Percentiles rank a stretch among this genome's conserved stretches.
phyloP scores from a whole-genome alignment of 768 basidiomycete genomes.

The Chalciporus piperatus region DNA sequence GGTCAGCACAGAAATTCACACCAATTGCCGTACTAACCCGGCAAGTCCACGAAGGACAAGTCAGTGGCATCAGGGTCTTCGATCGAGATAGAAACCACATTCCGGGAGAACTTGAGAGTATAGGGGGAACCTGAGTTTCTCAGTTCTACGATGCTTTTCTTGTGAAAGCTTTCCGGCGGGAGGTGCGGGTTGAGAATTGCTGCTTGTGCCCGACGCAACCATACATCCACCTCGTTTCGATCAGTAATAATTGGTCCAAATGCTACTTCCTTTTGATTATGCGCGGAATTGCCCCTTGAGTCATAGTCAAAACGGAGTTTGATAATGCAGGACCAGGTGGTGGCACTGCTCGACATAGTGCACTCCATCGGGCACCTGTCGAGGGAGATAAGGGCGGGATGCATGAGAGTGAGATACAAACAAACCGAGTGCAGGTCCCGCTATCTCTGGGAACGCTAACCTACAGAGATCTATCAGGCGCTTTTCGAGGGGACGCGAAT shows the following conservation, averaged over 20 bases:
- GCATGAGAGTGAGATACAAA: not conserved
- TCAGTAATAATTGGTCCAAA: constrained; percentile 35
- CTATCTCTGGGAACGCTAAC: constrained; percentile 61
- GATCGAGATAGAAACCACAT: constrained; percentile 47
- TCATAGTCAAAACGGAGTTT: constrained; percentile 38
- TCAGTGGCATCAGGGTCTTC: constrained; percentile 45
- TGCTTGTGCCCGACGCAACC: constrained; percentile 44
- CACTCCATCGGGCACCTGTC: constrained; percentile 54
- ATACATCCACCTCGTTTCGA: constrained; percentile 35
- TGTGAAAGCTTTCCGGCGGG: constrained; percentile 17
- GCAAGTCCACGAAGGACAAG: constrained; percentile 53
- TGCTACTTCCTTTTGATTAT: constrained; percentile 2
- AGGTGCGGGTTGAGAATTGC: constrained; percentile 38
- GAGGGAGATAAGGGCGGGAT: not conserved
- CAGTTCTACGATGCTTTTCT: constrained; percentile 25
- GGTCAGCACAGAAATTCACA: constrained; percentile 3
- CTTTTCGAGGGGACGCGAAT: not conserved
- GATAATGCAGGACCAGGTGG: constrained; percentile 44
- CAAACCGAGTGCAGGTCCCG: constrained; percentile 56
- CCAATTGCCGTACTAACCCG: constrained; percentile 35
- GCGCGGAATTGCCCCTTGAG: constrained; percentile 23
- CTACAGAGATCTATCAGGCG: constrained; percentile 29
- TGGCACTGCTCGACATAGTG: constrained; percentile 40
- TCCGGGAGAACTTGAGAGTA: constrained; percentile 44
- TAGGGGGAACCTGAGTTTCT: constrained; percentile 20